Evolutionary conservation across 768 basidiomycete species (phyloP).

Genomic region (Podaxis pistillaris): DNA sequence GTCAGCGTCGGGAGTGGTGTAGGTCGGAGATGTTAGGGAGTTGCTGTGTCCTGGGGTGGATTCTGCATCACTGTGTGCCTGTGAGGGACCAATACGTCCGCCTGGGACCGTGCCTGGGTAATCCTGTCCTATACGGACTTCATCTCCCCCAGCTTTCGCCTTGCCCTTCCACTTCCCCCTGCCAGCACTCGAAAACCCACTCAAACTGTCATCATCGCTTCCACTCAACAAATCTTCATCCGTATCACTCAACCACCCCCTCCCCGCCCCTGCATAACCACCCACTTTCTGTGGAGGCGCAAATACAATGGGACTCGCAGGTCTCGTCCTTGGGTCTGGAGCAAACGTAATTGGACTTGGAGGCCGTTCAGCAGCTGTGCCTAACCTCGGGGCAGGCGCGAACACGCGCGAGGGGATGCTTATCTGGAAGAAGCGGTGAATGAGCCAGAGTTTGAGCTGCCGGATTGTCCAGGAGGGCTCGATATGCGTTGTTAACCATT

Average conservation of each 20-base stretch:
- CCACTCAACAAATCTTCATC: constrained; percentile 15
- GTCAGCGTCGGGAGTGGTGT: constrained; percentile 7
- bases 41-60: background rate
- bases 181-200: background rate
- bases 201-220: background rate
- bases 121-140: background rate
- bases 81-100: constrained; percentile 8
- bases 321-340: constrained; percentile 36
- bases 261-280: constrained; percentile 15
- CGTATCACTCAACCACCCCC: constrained; percentile 12
- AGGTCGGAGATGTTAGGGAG: background rate
- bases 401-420: constrained; percentile 29
- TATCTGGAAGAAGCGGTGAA: constrained; percentile 50
- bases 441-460: constrained; percentile 61
- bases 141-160: background rate
- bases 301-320: constrained; percentile 44
- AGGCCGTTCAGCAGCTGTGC: constrained; percentile 32
- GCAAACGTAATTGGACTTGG: constrained; percentile 75
- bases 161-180: constrained; percentile 3
- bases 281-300: constrained; percentile 22
- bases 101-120: background rate
- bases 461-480: constrained; percentile 58
- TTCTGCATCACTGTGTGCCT: background rate
- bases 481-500: constrained; percentile 75
- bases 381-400: constrained; percentile 17